phyloP scores from a whole-genome alignment of 495 filamentous ascomycete genomes.

The Baudoinia panamericana region DNA sequence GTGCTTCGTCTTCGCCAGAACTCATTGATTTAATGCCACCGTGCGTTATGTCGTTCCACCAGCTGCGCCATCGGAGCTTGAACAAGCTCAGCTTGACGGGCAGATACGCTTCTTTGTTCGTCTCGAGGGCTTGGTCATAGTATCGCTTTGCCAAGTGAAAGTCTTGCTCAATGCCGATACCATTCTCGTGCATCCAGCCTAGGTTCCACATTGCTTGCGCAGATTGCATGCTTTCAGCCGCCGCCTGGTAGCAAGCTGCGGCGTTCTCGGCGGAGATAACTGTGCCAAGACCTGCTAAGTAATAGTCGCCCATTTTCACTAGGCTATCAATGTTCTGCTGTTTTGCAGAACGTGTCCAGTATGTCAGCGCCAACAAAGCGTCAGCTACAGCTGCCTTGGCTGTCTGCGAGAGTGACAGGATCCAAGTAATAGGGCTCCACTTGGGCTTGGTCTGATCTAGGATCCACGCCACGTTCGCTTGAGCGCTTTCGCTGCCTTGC shows the following conservation, averaged over 20 bases:
- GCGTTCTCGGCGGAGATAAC: conserved; percentile 57
- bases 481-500: conserved; percentile 85
- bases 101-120: conserved; percentile 82
- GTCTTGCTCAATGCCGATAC: conserved; percentile 82
- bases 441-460: conserved; percentile 65
- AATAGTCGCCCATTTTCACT: conserved; percentile 98
- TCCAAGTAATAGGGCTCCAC: conserved; percentile 35
- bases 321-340: conserved; percentile 87
- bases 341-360: conserved; percentile 92
- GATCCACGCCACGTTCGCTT: conserved; percentile 88
- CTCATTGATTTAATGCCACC: conserved; percentile 82
- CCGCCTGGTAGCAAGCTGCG: conserved; percentile 79
- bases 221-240: conserved; percentile 78
- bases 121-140: conserved; percentile 84
- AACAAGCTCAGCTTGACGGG: conserved; percentile 79
- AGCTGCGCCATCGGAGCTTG: conserved; percentile 71
- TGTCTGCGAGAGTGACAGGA: conserved; percentile 20
- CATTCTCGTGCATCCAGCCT: conserved; percentile 99
- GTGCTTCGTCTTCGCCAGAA: conserved; percentile 55
- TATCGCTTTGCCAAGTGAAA: conserved; percentile 94
- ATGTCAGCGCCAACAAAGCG: conserved; percentile 68
- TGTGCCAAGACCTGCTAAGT: conserved; percentile 66
- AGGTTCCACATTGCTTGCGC: conserved; percentile 95
- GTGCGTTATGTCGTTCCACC: conserved; percentile 86
- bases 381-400: conserved; percentile 31